Evolutionary conservation across 345 rosid species (phyloP).

Genomic region (Rhizophora mangle): DNA sequence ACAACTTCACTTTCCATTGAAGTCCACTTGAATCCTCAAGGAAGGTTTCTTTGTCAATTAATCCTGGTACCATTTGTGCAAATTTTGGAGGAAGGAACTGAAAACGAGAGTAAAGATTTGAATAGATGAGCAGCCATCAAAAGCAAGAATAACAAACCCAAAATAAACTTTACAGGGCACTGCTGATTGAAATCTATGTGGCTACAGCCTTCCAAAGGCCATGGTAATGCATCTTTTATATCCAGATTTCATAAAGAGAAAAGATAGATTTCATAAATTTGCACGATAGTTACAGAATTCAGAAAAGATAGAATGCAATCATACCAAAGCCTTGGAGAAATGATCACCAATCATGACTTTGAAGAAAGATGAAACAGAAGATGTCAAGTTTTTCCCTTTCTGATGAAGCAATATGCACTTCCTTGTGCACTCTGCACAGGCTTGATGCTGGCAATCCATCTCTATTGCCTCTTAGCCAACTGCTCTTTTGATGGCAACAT

Average conservation of each 20-base stretch:
- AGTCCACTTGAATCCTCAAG: constrained; percentile 32
- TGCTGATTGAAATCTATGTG: background rate
- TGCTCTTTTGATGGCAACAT: background rate
- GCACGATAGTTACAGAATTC: too few species aligned
- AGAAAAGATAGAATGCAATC: background rate
- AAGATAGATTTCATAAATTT: too few species aligned
- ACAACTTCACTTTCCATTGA: constrained; percentile 33
- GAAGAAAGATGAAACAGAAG: constrained; percentile 33
- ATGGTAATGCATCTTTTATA: too few species aligned
- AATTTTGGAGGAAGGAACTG: constrained; percentile 49
- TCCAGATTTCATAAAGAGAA: too few species aligned
- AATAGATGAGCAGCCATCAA: constrained; percentile 1
- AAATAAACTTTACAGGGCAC: background rate
- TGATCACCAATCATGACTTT: constrained; percentile 35
- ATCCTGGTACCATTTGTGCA: constrained; percentile 13
- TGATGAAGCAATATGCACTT: constrained; percentile 27
- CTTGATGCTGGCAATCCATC: constrained; percentile 21
- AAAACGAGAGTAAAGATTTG: constrained; percentile 9
- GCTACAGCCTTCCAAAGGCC: background rate
- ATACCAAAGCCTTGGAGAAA: constrained; percentile 33
- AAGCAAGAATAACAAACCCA: background rate
- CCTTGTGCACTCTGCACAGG: constrained; percentile 26
- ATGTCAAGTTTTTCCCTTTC: constrained; percentile 7
- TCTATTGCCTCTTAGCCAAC: background rate
- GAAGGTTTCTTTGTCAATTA: constrained; percentile 22